Evolutionary conservation across 352 stramenopile genomes (phyloP).

Genomic region (Phytophthora lateralis): DNA sequence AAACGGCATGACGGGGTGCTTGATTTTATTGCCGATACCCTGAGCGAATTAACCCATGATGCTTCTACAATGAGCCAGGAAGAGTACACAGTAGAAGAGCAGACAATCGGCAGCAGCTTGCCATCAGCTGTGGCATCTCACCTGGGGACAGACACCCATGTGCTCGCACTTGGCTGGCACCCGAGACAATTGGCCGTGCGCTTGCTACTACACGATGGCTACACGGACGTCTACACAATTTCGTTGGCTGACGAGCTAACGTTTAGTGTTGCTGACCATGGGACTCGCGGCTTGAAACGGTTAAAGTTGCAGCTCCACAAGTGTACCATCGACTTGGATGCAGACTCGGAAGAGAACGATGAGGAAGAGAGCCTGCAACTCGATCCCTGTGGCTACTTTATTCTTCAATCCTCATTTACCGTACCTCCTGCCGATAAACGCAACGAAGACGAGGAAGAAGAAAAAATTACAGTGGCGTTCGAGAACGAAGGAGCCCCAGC

Average conservation of each 20-base stretch:
- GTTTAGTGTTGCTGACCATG: constrained; percentile 11
- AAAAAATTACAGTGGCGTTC: constrained; percentile 21
- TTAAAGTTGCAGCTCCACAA: constrained; percentile 33
- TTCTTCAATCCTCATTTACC: constrained; percentile 29
- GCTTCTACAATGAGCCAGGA: constrained; percentile 17
- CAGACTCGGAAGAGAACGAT: constrained; percentile 2
- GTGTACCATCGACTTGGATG: constrained; percentile 19
- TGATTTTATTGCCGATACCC: constrained; percentile 34
- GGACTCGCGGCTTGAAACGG: constrained; percentile 12
- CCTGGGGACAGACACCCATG: constrained; percentile 22
- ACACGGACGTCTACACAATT: constrained; percentile 40
- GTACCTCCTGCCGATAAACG: background rate
- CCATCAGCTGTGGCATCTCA: constrained; percentile 23
- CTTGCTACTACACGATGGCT: constrained; percentile 34
- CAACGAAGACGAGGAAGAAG: constrained; percentile 17
- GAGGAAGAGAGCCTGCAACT: constrained; percentile 17
- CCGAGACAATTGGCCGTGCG: constrained; percentile 14
- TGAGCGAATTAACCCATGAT: constrained; percentile 25
- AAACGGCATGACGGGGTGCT: constrained; percentile 26
- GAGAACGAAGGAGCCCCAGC: constrained; percentile 9
- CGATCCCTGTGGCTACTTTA: constrained; percentile 26
- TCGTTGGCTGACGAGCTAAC: constrained; percentile 19
- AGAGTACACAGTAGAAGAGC: constrained; percentile 17
- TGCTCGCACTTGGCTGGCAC: constrained; percentile 39
- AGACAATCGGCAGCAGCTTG: constrained; percentile 23